Evolutionary conservation across 2,329 filamentous ascomycete species (phyloP), one percentile per base, ranked within the genome.

Genomic region (Fusarium devonianum): DNA sequence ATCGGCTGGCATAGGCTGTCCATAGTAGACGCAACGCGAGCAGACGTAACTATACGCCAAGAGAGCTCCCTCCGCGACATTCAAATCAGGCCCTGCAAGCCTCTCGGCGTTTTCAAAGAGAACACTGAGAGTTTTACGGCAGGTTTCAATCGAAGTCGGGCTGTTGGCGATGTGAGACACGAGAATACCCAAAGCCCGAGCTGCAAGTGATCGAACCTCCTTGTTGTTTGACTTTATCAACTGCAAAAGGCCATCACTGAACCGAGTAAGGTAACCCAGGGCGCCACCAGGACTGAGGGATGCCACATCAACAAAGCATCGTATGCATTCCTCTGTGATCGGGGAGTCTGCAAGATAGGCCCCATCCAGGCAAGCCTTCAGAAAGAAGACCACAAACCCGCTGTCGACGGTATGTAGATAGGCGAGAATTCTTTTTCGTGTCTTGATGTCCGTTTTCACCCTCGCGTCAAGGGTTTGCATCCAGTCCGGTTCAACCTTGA

Each of bases 401-500:
- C 69, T 64, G 18, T 79, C 73, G 1, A 73, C 59, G 30, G 63
- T 68, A 44, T 72, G 63, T 49, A 88, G 65, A 54, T 87, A 84
- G 1, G 67, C 64, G 44, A 78, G 81, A 45, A 92, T 78, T 5
- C 78, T 78, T 18, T 79, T 71, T 29, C 90, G 81, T 9, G 84
- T 84, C 34, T 79, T 74, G 49, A 87, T 79, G 64, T 93, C 88
- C 5, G 87, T 89, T 29, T 85, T 81, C 21, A 94, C 78, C 6
- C 88, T 78, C 2, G 85, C 83, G 59, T 92, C 88, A 3, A 97
- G 77, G 59, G 88, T 87, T 34, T 86, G 80, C 67, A 92, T 88
- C 94, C 94, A 97, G 55, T 93, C 89, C 34, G 88, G 85, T 60
- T 93, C 88, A 17, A 91, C 69, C 8, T 81, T 79, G 46, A 80